Conservation (phyloP, 2,329 filamentous ascomycete species). For the Aspergillus transmontanensis region DNA sequence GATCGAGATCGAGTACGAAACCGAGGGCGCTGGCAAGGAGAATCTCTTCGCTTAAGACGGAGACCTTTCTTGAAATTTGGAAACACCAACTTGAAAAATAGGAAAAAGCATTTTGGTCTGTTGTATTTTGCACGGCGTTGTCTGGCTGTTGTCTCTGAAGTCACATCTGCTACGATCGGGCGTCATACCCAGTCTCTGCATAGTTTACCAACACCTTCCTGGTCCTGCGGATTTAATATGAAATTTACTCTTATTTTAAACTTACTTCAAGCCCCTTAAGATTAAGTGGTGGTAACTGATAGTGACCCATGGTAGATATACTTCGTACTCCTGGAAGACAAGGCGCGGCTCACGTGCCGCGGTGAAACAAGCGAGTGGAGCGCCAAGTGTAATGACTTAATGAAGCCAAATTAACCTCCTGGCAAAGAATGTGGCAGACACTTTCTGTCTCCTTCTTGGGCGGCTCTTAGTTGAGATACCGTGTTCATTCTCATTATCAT, state of each 20-base stretch:
- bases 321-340: not conserved
- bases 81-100: constrained; percentile 16
- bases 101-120: constrained; percentile 15
- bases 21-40: constrained; percentile 63
- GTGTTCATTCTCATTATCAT: not conserved
- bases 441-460: not conserved
- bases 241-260: not conserved
- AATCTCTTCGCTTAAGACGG: constrained; percentile 42
- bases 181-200: constrained; percentile 40
- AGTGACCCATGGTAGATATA: not conserved
- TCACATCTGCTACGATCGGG: constrained; percentile 30
- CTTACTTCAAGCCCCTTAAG: not conserved
- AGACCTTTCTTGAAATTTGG: not conserved
- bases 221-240: constrained; percentile 9
- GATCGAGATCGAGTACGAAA: constrained; percentile 79
- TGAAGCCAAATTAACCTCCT: constrained; percentile 3
- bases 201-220: constrained; percentile 14
- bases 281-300: not conserved
- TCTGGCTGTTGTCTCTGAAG: constrained; percentile 22
- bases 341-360: constrained; percentile 7
- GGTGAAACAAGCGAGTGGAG: constrained; percentile 9
- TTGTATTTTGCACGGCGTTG: constrained; percentile 37
- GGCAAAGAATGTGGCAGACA: not conserved
- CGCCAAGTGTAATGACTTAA: constrained; percentile 7
- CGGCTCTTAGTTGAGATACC: not conserved